These are phyloP conservation scores for Macrophomina phaseolina DNA, from an alignment of 2,329 filamentous ascomycete species.

Conservation along the genomic window DNA sequence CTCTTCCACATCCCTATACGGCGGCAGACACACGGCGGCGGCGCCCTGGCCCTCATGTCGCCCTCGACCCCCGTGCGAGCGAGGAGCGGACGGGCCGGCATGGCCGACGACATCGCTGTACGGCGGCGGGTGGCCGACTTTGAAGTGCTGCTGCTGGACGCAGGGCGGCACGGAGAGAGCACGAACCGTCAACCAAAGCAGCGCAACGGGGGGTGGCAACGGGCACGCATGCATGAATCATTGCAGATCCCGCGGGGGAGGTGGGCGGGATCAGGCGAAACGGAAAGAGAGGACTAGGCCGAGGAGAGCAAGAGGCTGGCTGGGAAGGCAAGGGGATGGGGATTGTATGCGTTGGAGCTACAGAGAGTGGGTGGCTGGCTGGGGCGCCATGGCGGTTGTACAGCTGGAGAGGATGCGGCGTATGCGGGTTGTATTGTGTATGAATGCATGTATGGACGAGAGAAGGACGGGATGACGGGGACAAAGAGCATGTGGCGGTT, in stretches of 20 bases:
- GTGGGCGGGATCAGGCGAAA: not conserved
- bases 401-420: too few species aligned
- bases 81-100: not conserved
- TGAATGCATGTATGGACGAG: too few species aligned
- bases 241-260: not conserved
- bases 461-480: too few species aligned
- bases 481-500: not conserved
- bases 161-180: not conserved
- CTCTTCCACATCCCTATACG: constrained; percentile 1
- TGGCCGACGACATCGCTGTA: not conserved
- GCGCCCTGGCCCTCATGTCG: not conserved
- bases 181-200: not conserved
- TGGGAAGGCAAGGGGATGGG: not conserved
- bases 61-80: not conserved
- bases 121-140: constrained; percentile 12
- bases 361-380: not conserved
- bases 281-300: not conserved
- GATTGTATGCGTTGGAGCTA: not conserved
- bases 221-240: not conserved
- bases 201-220: too few species aligned
- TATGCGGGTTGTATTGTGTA: too few species aligned
- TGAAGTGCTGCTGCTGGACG: constrained; percentile 10
- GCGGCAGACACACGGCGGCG: not conserved
- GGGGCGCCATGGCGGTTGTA: not conserved
- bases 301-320: not conserved